phyloP scores from a whole-genome alignment of 164 flowering plant species.

The Vitis cinerea region DNA sequence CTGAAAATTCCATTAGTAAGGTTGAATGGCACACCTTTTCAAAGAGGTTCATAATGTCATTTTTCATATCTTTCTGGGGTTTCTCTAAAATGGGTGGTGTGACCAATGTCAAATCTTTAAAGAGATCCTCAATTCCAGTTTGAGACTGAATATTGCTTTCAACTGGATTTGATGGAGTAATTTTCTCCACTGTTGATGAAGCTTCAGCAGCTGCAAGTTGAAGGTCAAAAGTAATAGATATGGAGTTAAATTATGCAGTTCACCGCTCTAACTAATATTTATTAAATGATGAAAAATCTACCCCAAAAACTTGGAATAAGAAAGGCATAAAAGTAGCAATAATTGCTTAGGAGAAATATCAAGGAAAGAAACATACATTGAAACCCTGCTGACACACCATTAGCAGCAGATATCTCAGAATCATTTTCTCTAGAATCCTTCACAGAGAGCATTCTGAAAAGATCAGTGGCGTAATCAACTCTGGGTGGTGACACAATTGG shows the following conservation, averaged over 20 bases:
- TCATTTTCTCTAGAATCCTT: constrained; percentile 26
- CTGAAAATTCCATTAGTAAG: neutral
- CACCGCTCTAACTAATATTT: neutral
- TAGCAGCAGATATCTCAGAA: constrained; percentile 9
- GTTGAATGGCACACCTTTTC: constrained; percentile 18
- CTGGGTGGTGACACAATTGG: constrained; percentile 21
- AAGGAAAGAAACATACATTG: constrained; percentile 22
- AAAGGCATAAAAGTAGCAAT: neutral
- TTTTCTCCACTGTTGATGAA: constrained; percentile 5
- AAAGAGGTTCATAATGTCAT: constrained; percentile 25
- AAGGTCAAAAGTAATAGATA: neutral
- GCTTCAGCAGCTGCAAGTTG: constrained; percentile 18
- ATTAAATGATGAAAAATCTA: neutral
- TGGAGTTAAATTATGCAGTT: neutral
- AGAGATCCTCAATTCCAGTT: constrained; percentile 20
- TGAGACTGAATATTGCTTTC: constrained; percentile 4
- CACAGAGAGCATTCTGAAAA: constrained; percentile 31
- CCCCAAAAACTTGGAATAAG: neutral
- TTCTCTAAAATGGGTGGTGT: constrained; percentile 9
- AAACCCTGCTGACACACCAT: constrained; percentile 13
- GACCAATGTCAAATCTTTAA: constrained; percentile 9
- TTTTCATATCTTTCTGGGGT: constrained; percentile 24
- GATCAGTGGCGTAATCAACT: constrained; percentile 39
- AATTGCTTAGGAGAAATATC: neutral
- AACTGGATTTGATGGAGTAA: constrained; percentile 1